Evolutionary conservation across 2,329 filamentous ascomycete species (phyloP).

Genomic region (Rutstroemia sydowiana): DNA sequence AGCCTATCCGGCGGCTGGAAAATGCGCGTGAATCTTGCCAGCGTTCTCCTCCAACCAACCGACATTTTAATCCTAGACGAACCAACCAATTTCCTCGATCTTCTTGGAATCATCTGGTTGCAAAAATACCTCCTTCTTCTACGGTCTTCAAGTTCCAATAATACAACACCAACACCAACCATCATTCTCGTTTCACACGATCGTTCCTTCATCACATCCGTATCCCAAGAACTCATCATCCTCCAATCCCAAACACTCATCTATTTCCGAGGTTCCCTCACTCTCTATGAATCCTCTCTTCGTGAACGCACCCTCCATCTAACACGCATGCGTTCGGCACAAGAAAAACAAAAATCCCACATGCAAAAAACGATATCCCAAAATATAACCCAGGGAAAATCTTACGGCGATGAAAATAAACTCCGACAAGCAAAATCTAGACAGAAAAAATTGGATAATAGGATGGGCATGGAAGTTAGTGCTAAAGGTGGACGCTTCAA

Average conservation of each 20-base stretch:
- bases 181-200: constrained; percentile 80
- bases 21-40: constrained; percentile 61
- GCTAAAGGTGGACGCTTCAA: constrained; percentile 71
- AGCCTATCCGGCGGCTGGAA: constrained; percentile 72
- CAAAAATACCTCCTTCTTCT: constrained; percentile 61
- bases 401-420: constrained; percentile 76
- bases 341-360: constrained; percentile 73
- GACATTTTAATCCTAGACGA: constrained; percentile 79
- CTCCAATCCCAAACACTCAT: constrained; percentile 64
- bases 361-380: constrained; percentile 71
- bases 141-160: too few relatives aligned
- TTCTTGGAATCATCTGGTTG: constrained; percentile 79
- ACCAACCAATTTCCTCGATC: constrained; percentile 79
- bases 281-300: constrained; percentile 61
- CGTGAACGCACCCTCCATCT: constrained; percentile 62
- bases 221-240: constrained; percentile 69
- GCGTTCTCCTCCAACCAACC: constrained; percentile 60
- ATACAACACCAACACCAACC: constrained; percentile 48
- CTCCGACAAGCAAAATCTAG: constrained; percentile 77
- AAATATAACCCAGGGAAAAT: constrained; percentile 68
- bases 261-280: constrained; percentile 69
- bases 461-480: constrained; percentile 69
- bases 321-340: constrained; percentile 70
- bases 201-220: constrained; percentile 68
- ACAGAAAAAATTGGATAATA: constrained; percentile 77